Base-by-base conservation (phyloP, 176 grass and related monocot species). In the Thinopyrum elongatum region DNA sequence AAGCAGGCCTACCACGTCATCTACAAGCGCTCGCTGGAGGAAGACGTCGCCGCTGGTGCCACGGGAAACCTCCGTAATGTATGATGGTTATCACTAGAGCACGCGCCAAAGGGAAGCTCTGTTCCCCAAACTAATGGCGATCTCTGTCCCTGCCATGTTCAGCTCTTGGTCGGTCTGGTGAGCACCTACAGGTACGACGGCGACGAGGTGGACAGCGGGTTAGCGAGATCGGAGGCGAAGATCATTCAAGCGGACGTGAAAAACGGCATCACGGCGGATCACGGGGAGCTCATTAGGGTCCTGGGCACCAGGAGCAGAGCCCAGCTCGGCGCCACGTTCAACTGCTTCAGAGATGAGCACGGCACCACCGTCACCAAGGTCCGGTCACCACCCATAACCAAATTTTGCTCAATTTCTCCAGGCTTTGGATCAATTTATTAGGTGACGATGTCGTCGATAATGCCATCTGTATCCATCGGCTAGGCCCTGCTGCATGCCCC, bases 121-220 rank as follows among this genome's bases (percentile, higher is more conserved):
- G 35, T 26, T 55, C 60, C 22, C 7, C 5, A 4, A 26, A 10
- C 79, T 11, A 23, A 59, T 31, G 22, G 57, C 15, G 31, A 0
- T 5, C 10, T 5, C 8, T 35, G 17, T 82, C 25, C 14, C 47
- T 58, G 23, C 55, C 15, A 68, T 31, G 25, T 86, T 46, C 85
- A 95, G 95, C 89, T 98, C 21, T 28, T 93, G 77, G 60, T 98
- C 34, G 88, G 83, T 1, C 81, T 94, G 2, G 66, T 92, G 38
- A 69, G 95, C 86, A 93, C 89, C 1, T 95, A 95, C 80, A 90
- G 93, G 34, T 98, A 95, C 36, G 83, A 85, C 25, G 95, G 95
- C 3, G 68, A 94, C 8, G 91, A 90, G 74, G 89, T 92, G 4
- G 44, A 95, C 82, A 39, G 34, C 3, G 63, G 28, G n/a, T 22